Evolutionary conservation across 345 rosid species (phyloP).

Genomic region (Pugionium dolabratum): DNA sequence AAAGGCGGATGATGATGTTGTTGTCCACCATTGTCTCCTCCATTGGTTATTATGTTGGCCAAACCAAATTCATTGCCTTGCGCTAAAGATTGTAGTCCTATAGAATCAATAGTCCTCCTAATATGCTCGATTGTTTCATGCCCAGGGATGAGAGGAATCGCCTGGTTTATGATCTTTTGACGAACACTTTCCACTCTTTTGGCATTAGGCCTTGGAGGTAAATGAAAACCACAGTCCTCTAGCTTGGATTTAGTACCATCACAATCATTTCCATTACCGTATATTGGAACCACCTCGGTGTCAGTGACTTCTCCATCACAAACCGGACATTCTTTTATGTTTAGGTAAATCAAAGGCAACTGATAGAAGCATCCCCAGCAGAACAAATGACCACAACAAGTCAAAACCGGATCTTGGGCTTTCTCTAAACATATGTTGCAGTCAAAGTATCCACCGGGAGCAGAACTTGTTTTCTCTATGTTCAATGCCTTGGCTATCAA

Average conservation of each 20-base stretch:
- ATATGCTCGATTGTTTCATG: constrained; percentile 46
- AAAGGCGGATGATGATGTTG: constrained; percentile 27
- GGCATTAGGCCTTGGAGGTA: constrained; percentile 61
- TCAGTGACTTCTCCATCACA: constrained; percentile 57
- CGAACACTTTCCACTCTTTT: constrained; percentile 55
- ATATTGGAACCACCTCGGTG: constrained; percentile 54
- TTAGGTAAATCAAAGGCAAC: constrained; percentile 47
- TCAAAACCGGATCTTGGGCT: constrained; percentile 59
- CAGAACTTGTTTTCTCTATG: constrained; percentile 37
- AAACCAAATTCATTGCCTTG: constrained; percentile 37
- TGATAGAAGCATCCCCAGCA: constrained; percentile 72
- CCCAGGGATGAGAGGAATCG: constrained; percentile 36
- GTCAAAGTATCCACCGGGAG: constrained; percentile 45
- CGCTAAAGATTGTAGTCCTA: constrained; percentile 35
- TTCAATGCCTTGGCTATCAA: constrained; percentile 58
- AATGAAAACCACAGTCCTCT: constrained; percentile 42
- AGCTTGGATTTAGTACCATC: constrained; percentile 29
- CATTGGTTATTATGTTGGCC: constrained; percentile 30
- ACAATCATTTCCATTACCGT: constrained; percentile 47
- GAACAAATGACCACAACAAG: constrained; percentile 72
- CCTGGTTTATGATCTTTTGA: constrained; percentile 46
- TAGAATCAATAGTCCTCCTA: constrained; percentile 43
- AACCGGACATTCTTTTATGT: constrained; percentile 48
- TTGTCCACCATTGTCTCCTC: constrained; percentile 8
- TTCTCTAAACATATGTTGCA: constrained; percentile 59